These are phyloP conservation scores for Aureobasidium sp. DNA, from an alignment of 2,329 filamentous ascomycete genomes.

Conservation along the genomic window DNA sequence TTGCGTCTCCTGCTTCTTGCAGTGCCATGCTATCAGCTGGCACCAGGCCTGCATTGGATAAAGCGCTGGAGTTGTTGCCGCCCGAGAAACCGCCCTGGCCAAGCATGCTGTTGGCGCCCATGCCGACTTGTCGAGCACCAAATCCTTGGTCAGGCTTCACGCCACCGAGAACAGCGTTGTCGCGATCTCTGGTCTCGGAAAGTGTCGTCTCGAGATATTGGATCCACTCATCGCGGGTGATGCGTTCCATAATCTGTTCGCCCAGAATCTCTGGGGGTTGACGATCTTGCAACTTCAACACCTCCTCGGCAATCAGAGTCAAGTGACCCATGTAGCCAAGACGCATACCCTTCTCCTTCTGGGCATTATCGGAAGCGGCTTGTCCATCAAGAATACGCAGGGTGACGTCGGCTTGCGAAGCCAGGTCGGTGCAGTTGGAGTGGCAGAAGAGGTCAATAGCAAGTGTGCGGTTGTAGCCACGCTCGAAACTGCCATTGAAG, in stretches of 20 bases:
- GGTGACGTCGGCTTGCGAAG: slow-evolving; percentile 76
- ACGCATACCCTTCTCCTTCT: slow-evolving; percentile 75
- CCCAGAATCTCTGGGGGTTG: slow-evolving; percentile 84
- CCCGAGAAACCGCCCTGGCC: slow-evolving; percentile 44
- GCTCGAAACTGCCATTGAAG: slow-evolving; percentile 96
- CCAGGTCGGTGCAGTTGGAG: slow-evolving; percentile 11
- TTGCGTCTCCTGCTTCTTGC: slow-evolving; percentile 26
- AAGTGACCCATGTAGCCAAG: slow-evolving; percentile 98
- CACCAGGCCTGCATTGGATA: slow-evolving; percentile 54
- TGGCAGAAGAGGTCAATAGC: slow-evolving; percentile 74
- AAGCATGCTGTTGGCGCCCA: slow-evolving; percentile 26
- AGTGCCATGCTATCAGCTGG: slow-evolving; percentile 27
- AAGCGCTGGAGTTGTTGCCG: slow-evolving; percentile 43
- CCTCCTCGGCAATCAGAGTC: slow-evolving; percentile 93
- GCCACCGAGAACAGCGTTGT: slow-evolving; percentile 96
- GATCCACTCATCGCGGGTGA: slow-evolving; percentile 85
- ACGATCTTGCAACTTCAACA: slow-evolving; percentile 95
- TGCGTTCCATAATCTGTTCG: slow-evolving; percentile 73
- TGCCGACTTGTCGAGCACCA: slow-evolving; percentile 52
- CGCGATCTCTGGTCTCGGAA: slow-evolving; percentile 85
- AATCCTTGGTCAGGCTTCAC: slow-evolving; percentile 86
- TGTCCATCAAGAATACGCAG: slow-evolving; percentile 89
- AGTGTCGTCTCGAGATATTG: slow-evolving; percentile 90
- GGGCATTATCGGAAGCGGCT: slow-evolving; percentile 74
- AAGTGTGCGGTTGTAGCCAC: slow-evolving; percentile 81